A percentile compares a stretch with the other conserved stretches of the same genome.
These are phyloP conservation scores for Ceratobasidium sp. DNA, from an alignment of 1,284 basidiomycete species.

Conservation along the genomic window DNA sequence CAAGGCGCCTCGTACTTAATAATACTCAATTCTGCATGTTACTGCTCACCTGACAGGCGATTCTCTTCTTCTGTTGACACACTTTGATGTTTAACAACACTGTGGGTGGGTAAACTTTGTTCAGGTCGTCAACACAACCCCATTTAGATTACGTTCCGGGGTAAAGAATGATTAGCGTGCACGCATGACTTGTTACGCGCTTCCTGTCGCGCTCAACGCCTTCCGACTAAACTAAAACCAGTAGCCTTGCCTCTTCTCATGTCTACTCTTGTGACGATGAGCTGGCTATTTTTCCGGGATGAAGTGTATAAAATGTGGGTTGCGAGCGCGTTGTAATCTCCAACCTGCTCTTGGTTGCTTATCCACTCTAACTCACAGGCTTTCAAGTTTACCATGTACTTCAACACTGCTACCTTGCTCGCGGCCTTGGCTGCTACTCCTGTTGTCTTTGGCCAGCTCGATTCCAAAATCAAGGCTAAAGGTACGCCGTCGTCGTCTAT, in stretches of 20 bases:
- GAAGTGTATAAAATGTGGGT: neutral
- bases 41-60: neutral
- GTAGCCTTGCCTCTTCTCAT: neutral
- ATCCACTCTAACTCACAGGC: neutral
- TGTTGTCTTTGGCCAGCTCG: slow-evolving; percentile 9
- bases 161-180: neutral
- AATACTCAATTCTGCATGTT: neutral
- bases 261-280: neutral
- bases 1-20: neutral
- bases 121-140: neutral
- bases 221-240: neutral
- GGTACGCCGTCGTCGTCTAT: no score
- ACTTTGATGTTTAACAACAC: neutral
- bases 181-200: neutral
- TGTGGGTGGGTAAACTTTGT: neutral
- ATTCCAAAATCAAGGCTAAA: slow-evolving; percentile 3
- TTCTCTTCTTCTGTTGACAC: neutral
- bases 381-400: neutral
- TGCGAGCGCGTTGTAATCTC: neutral
- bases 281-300: slow-evolving; percentile 11
- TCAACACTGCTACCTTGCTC: neutral
- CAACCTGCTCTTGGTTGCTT: neutral
- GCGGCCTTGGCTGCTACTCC: slow-evolving; percentile 6
- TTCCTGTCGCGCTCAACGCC: neutral
- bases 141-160: neutral